Base-by-base conservation (phyloP, 2,329 filamentous ascomycete genomes). In the Talaromyces albobiverticillius region DNA sequence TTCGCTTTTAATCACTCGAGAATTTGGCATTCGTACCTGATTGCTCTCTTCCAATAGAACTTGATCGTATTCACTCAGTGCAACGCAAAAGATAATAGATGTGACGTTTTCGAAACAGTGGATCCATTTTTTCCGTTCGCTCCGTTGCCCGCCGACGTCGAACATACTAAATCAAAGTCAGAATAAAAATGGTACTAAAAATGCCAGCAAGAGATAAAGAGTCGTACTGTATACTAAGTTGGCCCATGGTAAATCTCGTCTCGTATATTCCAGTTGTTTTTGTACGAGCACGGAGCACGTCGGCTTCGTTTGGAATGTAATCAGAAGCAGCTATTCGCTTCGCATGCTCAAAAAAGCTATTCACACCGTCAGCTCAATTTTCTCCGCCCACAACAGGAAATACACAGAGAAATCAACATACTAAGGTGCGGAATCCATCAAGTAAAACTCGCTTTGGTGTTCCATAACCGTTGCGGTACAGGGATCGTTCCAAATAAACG, bases 31-130 rank as follows among this genome's bases (percentile, higher is more conserved):
- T 18, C 82, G 62, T 82, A 94, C 92, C 81, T 97, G 94, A 68
- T 93, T 96, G 74, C 90, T 95, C 75, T 97, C 94, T 75, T 99
- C 94, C 38, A 99, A 79, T 51, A 99, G 79, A 4, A 96, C 93
- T 75, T 99, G 94, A 68, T 99, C 94, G 71, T 99, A 99, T 75
- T 99, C 94, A 77, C 92, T 97, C 63, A 99, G 77, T 14, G 94
- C 94, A 58, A 99, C 94, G 68, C 94, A 99, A 75, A 99, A 99
- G 63, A 99, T 99, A 72, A 99, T 99, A 3, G 94, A 97, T 41
- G 94, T 99, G 65, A 99, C 94, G 65, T 97, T 97, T 73, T 99
- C 94, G 72, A 99, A 99, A 77, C 94, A 99, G 76, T 99, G 94
- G 69, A 99, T 99, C 94, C 94, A 99, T 78, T 99, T 99, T 80